phyloP scores from a whole-genome alignment of 2,329 filamentous ascomycete genomes.

The Xenosphaeropsis pyriputrescens region DNA sequence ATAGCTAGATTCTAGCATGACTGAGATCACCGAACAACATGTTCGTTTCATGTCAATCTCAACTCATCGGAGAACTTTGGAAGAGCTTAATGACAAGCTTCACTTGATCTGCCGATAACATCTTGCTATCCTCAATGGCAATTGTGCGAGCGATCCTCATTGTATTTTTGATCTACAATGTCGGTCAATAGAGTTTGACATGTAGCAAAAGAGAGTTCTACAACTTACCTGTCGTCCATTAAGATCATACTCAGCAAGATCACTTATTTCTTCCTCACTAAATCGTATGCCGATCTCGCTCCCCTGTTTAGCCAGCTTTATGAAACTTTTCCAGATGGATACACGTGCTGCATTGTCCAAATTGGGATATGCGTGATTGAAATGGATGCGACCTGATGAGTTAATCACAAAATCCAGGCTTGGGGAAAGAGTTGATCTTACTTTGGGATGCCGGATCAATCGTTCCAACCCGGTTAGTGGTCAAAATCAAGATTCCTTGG shows the following conservation, averaged over 20 bases:
- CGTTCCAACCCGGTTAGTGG: slow-evolving; percentile 19
- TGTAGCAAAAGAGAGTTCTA: neutral
- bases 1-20: too few species aligned
- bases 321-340: neutral
- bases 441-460: slow-evolving; percentile 21
- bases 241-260: neutral
- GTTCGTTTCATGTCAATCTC: too few species aligned
- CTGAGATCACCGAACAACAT: too few species aligned
- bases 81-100: too few species aligned
- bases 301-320: neutral
- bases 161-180: neutral
- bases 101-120: too few species aligned
- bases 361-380: neutral
- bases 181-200: neutral
- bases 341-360: neutral
- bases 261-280: neutral
- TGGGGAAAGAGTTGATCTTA: slow-evolving; percentile 6
- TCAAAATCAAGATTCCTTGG: slow-evolving; percentile 17
- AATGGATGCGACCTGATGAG: too few species aligned
- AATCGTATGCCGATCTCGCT: neutral
- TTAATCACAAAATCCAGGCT: too few species aligned
- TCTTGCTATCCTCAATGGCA: neutral
- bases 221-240: neutral
- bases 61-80: too few species aligned
- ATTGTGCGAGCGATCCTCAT: neutral